Percentiles rank a stretch among this genome's conserved stretches.
phyloP scores from a whole-genome alignment of 2,329 filamentous ascomycete genomes.

The Dactylellina parvicollis region DNA sequence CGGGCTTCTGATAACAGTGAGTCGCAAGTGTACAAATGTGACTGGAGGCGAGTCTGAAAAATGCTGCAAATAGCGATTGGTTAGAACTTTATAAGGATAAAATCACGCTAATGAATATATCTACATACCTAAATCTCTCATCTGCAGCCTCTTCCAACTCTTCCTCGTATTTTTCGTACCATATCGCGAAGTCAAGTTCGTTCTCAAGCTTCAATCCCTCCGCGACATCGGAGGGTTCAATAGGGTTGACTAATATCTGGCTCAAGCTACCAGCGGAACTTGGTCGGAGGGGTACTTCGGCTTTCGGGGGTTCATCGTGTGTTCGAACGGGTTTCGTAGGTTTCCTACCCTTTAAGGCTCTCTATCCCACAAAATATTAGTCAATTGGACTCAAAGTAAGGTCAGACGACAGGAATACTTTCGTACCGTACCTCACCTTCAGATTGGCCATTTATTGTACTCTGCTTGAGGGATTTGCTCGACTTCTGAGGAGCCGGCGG shows the following conservation, averaged over 20 bases:
- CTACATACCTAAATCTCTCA: slow-evolving; percentile 78
- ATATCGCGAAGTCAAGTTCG: slow-evolving; percentile 69
- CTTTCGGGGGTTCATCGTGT: slow-evolving; percentile 55
- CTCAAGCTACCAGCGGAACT: slow-evolving; percentile 56
- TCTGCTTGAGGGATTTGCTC: slow-evolving; percentile 17
- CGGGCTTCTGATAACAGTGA: slow-evolving; percentile 80
- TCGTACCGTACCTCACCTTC: slow-evolving; percentile 52
- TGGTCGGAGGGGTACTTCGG: slow-evolving; percentile 55
- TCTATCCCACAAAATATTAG: slow-evolving; percentile 20
- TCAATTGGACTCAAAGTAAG: neutral
- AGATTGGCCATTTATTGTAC: slow-evolving; percentile 20
- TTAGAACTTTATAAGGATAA: neutral
- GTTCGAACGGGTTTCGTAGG: slow-evolving; percentile 21
- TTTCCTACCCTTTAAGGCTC: neutral
- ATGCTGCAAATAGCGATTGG: slow-evolving; percentile 67
- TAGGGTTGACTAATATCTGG: neutral
- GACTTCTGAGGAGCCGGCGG: slow-evolving; percentile 18
- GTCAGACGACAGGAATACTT: slow-evolving; percentile 21
- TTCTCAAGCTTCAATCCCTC: slow-evolving; percentile 59
- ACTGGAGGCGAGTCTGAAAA: slow-evolving; percentile 75
- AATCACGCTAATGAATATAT: slow-evolving; percentile 19
- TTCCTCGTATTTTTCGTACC: slow-evolving; percentile 71
- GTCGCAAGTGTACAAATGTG: slow-evolving; percentile 72
- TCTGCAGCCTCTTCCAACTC: slow-evolving; percentile 83
- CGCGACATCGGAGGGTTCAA: slow-evolving; percentile 59